Base-by-base conservation (phyloP, 2,329 filamentous ascomycete genomes). In the Colletotrichum cuscutae region DNA sequence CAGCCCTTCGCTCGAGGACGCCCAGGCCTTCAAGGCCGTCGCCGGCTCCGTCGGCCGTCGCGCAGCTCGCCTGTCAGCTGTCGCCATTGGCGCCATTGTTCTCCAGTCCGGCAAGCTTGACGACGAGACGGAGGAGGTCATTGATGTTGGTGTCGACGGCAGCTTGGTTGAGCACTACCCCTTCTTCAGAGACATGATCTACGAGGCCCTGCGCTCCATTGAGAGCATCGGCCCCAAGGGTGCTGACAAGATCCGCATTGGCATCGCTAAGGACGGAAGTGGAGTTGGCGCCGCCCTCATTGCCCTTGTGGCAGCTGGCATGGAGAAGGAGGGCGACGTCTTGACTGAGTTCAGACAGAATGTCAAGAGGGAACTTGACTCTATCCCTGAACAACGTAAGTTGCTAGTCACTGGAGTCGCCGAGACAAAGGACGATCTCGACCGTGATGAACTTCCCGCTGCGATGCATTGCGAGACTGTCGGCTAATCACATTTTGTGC, bases 141-240 rank as follows among this genome's bases (percentile, higher is more conserved):
- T 93, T 68, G 97, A 99, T 80, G 91, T 99, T 77, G 97, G 97
- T 78, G 96, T 98, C 2, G 97, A 99, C 80, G 97, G 97, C 76
- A 95, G 93, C 80, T 86, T 99, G 65, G 95, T 98, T 2, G 97
- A 98, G 83, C 97, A 97, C 84, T 98, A 98, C 82, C 97, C 97
- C 9, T 92, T 92, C 79, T 99, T 98, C 84, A 92, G 97, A 76
- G 92, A 93, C 69, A 93, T 97, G 86, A 93, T 98, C 75, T 90
- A 95, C 74, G 94, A 97, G 80, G 94, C 94, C 7, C 87, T 98
- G 72, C 86, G 91, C 62, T 91, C 90, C 68, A 91, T 98, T 65
- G 89, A 94, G 19, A 91, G 93, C 74, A 93, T 98, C 77, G 96
- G 96, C 5, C 84, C 87, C 58, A 86, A 89, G 70, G 95, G 95